A percentile compares a stretch with the other conserved stretches of the same genome.
Conservation (phyloP, 352 stramenopile species). For the Halophytophthora polymorphica region DNA sequence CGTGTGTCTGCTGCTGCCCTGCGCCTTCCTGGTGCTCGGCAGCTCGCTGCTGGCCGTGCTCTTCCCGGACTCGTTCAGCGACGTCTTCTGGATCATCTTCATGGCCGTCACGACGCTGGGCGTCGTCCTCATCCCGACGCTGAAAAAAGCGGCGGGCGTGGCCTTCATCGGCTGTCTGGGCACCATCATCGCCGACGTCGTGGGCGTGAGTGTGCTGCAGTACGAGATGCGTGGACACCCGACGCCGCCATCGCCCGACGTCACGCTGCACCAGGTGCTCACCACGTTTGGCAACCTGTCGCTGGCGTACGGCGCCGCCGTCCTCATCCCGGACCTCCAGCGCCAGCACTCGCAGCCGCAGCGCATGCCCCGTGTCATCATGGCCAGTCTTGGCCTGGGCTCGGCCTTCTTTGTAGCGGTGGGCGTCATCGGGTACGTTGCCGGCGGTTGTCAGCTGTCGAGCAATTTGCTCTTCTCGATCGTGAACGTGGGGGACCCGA, state of each 20-base stretch:
- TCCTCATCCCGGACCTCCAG: slow-evolving; percentile 24
- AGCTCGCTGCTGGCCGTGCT: slow-evolving; percentile 30
- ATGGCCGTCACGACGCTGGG: slow-evolving; percentile 24
- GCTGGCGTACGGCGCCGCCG: slow-evolving; percentile 22
- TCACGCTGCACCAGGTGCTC: slow-evolving; percentile 26
- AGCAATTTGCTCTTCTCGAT: slow-evolving; percentile 27
- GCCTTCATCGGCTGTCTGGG: slow-evolving; percentile 23
- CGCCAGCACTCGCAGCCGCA: slow-evolving; percentile 34
- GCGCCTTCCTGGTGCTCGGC: slow-evolving; percentile 35
- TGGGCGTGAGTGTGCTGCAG: slow-evolving; percentile 20
- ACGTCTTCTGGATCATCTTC: slow-evolving; percentile 29
- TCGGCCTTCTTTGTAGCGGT: slow-evolving; percentile 36
- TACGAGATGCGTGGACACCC: slow-evolving; percentile 26
- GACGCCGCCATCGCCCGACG: slow-evolving; percentile 17
- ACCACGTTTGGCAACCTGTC: slow-evolving; percentile 26
- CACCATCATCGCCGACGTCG: slow-evolving; percentile 22
- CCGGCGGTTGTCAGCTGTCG: slow-evolving; percentile 33
- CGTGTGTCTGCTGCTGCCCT: slow-evolving; percentile 26
- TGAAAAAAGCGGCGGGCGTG: slow-evolving; percentile 15
- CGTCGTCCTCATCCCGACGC: slow-evolving; percentile 22
- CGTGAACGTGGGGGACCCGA: slow-evolving; percentile 19
- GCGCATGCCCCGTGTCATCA: slow-evolving; percentile 40
- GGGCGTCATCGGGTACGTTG: slow-evolving; percentile 27
- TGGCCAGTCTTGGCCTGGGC: slow-evolving; percentile 28
- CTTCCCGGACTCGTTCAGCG: slow-evolving; percentile 33